Conservation (phyloP, 352 stramenopile species). For the Globisporangium irregulare region DNA sequence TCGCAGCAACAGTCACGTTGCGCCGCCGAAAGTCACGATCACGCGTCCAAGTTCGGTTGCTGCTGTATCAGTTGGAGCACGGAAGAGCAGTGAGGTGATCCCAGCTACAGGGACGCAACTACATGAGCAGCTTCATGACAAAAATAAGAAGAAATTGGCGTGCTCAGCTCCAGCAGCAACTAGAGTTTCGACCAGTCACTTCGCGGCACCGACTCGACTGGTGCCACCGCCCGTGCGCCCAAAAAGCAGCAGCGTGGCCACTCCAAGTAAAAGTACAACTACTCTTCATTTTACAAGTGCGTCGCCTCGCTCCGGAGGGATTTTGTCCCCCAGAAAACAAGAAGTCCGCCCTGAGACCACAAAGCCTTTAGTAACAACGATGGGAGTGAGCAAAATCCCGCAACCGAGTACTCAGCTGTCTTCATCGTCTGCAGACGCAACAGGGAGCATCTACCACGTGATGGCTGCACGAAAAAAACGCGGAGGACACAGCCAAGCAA, state of each 20-base stretch:
- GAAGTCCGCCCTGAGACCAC: background rate
- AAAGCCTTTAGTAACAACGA: background rate
- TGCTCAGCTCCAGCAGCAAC: background rate
- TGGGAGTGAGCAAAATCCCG: background rate
- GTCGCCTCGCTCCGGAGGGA: background rate
- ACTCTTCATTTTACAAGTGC: background rate
- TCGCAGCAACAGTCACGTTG: background rate
- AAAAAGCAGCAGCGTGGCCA: constrained; percentile 8
- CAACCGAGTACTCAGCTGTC: background rate
- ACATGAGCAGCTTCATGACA: background rate
- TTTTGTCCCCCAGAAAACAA: background rate
- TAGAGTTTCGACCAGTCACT: background rate
- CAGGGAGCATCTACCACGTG: constrained; percentile 37
- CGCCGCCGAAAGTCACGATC: constrained; percentile 27
- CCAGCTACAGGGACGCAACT: background rate
- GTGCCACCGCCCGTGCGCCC: background rate
- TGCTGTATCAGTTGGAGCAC: background rate
- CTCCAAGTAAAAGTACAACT: background rate
- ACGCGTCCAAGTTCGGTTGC: constrained; percentile 25
- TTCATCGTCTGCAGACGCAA: constrained; percentile 1
- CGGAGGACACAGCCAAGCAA: constrained; percentile 46
- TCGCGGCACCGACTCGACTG: background rate
- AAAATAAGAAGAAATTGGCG: background rate
- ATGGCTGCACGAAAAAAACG: constrained; percentile 52
- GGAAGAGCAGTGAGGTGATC: background rate